Conservation (phyloP, 306 rosid genomes). For the Mimosa pudica region DNA sequence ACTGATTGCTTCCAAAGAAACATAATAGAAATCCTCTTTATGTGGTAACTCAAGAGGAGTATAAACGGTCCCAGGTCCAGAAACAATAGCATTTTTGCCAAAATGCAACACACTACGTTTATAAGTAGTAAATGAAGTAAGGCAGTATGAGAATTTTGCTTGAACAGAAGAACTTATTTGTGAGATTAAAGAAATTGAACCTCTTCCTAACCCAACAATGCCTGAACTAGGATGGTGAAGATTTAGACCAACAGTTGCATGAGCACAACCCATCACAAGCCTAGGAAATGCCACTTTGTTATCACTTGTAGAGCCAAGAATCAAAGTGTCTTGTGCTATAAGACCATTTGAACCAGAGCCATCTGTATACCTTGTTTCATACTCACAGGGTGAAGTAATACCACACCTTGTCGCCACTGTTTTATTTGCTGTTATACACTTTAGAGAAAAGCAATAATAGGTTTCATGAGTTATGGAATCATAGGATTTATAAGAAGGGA, state of each 20-base stretch:
- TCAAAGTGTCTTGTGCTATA: not conserved
- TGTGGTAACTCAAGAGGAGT: not conserved
- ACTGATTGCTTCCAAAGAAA: not conserved
- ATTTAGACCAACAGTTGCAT: constrained; percentile 7
- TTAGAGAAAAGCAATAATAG: not conserved
- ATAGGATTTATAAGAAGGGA: too few relatives aligned
- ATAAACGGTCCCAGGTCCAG: not conserved
- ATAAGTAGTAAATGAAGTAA: too few relatives aligned
- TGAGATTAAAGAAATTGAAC: constrained; percentile 35
- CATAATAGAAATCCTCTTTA: not conserved
- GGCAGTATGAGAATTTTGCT: constrained; percentile 51
- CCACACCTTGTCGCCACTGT: not conserved
- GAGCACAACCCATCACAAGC: constrained; percentile 44
- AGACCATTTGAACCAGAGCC: not conserved
- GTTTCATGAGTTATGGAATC: not conserved
- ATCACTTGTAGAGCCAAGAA: constrained; percentile 31
- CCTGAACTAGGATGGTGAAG: constrained; percentile 30
- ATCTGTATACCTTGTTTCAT: not conserved
- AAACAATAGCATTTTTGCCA: not conserved
- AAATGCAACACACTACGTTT: too few relatives aligned
- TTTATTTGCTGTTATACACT: not conserved
- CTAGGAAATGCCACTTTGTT: constrained; percentile 13
- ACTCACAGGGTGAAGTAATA: not conserved
- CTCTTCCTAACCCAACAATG: constrained; percentile 50
- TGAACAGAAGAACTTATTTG: constrained; percentile 33